Conservation (phyloP, 139 green algal species). For the Nannochloris sp. region DNA sequence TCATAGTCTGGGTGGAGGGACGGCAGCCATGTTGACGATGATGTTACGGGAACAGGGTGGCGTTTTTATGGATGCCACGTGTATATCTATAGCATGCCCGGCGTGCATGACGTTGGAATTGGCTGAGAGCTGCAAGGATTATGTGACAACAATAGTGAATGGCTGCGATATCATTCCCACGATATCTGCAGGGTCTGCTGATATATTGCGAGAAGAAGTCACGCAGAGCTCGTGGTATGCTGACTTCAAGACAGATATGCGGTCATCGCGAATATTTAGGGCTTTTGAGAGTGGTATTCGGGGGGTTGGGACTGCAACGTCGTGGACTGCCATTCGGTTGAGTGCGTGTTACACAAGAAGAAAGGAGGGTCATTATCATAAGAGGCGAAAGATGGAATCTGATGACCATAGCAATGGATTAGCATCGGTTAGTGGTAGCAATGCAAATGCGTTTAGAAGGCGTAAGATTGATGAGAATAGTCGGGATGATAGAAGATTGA, state of each 20-base stretch:
- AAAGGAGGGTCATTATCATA: background rate
- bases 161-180: constrained; percentile 63
- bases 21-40: constrained; percentile 80
- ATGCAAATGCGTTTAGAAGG: too few species aligned
- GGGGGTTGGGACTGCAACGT: constrained; percentile 23
- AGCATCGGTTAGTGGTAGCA: too few species aligned
- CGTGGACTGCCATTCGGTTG: constrained; percentile 28
- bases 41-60: constrained; percentile 48
- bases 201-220: constrained; percentile 44
- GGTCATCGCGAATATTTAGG: constrained; percentile 35
- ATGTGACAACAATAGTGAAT: constrained; percentile 76
- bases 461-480: too few species aligned
- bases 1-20: constrained; percentile 78
- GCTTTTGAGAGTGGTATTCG: constrained; percentile 36
- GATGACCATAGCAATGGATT: too few species aligned
- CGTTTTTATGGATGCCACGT: constrained; percentile 42
- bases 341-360: constrained; percentile 21
- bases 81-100: constrained; percentile 74
- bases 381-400: background rate
- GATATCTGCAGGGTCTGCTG: constrained; percentile 27
- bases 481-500: too few species aligned
- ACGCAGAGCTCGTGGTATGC: constrained; percentile 30
- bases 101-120: constrained; percentile 77
- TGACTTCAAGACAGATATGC: constrained; percentile 45
- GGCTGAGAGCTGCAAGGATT: constrained; percentile 46